These are phyloP conservation scores for Megacollybia marginata DNA, from an alignment of 768 basidiomycete species.

Conservation along the genomic window DNA sequence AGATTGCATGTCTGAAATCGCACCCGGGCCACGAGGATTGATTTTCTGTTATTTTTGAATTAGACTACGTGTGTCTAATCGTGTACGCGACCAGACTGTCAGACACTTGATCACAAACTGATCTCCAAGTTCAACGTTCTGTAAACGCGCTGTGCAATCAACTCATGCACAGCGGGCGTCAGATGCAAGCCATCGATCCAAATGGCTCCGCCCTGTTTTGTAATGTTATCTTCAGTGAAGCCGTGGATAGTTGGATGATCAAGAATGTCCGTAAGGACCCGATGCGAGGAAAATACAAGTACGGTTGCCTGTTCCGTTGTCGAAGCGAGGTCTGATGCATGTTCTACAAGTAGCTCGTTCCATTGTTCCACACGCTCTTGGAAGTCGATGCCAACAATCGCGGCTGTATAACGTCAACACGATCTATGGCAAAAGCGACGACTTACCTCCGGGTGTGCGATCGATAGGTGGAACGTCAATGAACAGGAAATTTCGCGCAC, in stretches of 20 bases:
- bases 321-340: conserved; percentile 16
- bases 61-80: too few species aligned
- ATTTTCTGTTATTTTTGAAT: too few species aligned
- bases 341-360: conserved; percentile 20
- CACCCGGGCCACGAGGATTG: too few species aligned
- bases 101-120: too few species aligned
- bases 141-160: too few species aligned
- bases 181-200: conserved; percentile 32
- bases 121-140: too few species aligned
- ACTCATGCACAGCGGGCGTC: too few species aligned
- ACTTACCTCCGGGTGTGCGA: conserved; percentile 26
- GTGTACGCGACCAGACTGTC: too few species aligned
- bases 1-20: too few species aligned
- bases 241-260: conserved; percentile 23
- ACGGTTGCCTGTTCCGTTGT: conserved; percentile 16
- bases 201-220: conserved; percentile 19
- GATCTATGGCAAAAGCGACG: background rate
- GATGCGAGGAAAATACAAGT: conserved; percentile 25
- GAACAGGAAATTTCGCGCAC: conserved; percentile 28
- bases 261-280: conserved; percentile 22
- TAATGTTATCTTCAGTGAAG: conserved; percentile 22
- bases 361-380: conserved; percentile 17
- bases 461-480: conserved; percentile 31
- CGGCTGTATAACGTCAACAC: background rate
- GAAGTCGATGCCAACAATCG: background rate